Base-by-base conservation (phyloP, 306 rosid species). In the Abrus precatorius region DNA sequence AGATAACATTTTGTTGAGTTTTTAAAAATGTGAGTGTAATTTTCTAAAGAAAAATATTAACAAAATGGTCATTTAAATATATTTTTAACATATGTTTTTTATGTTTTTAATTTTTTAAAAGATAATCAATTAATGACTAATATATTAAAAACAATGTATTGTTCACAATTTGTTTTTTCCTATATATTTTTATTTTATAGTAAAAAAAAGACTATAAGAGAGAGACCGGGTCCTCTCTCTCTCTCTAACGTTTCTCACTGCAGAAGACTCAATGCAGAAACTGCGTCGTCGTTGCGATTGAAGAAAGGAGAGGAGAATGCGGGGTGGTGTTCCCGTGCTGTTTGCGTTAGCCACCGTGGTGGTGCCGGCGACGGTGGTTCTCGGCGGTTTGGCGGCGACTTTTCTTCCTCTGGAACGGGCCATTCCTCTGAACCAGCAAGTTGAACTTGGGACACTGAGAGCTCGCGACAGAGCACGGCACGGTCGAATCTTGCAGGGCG, bases 381-480 rank as follows among this genome's bases (percentile, higher is more conserved):
- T n/a, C 87, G 80, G 91, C 30, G 81, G 75, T 68, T 78, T 77
- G 7, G 86, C 92, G 63, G 79, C 81, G 32, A 69, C 78, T 20
- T 60, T 80, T 80, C 97, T 95, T 83, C 65, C 80, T 55, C 93
- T 95, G 6, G 94, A 93, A 82, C 87, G 98, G 7, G 81, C 97
- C 49, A 79, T 93, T 30, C 97, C 98, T 30, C 87, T 83, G 14
- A 80, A 82, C 81, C 91, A 33, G 68, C 80, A 45, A 9, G 85
- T 90, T 38, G 92, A 88, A 6, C 79, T 92, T 38, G 83, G 84
- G 45, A 62, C 75, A 29, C 94, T 95, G 68, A 82, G 83, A 81
- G 91, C 96, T 62, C 93, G 92, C 36, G 99, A 95, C 89, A 79
- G 84, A 70, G 87, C 84, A 54, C 83, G 98, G 56, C 98, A 90